phyloP scores from a whole-genome alignment of 345 rosid species.

The Lepidium africanum region DNA sequence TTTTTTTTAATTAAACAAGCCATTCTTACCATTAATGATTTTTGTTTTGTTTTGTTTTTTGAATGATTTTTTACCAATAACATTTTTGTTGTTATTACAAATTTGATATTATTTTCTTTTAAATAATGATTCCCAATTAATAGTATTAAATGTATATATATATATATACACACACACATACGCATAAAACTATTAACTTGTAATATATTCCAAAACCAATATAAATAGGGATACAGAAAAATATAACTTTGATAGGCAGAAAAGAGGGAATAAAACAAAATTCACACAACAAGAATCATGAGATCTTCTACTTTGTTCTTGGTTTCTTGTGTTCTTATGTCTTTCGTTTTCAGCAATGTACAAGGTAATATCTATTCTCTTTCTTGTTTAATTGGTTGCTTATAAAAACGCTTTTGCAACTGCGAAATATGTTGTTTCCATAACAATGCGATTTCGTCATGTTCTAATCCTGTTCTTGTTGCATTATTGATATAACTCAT shows the following conservation, averaged over 20 bases:
- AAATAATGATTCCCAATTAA: no score
- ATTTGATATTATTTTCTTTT: no score
- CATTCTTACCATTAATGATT: no score
- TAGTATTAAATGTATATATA: not conserved
- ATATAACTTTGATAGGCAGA: not conserved
- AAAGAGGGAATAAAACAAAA: not conserved
- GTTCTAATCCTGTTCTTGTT: not conserved
- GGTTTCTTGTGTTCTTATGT: conserved; percentile 6
- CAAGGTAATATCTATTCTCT: not conserved
- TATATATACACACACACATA: not conserved
- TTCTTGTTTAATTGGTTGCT: not conserved
- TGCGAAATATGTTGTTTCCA: not conserved
- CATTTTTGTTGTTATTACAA: no score
- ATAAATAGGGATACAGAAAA: not conserved
- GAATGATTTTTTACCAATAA: no score
- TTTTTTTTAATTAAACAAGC: no score
- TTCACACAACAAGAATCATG: not conserved
- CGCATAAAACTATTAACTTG: not conserved
- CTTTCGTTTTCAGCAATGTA: not conserved
- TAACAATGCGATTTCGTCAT: not conserved
- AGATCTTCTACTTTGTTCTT: conserved; percentile 1
- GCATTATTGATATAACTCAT: not conserved
- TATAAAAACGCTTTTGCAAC: not conserved
- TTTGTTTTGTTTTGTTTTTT: no score
- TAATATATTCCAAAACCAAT: not conserved